Evolutionary conservation across 75 land plant species (phyloP), one percentile per base, ranked within the genome.

Genomic region (Larix kaempferi): DNA sequence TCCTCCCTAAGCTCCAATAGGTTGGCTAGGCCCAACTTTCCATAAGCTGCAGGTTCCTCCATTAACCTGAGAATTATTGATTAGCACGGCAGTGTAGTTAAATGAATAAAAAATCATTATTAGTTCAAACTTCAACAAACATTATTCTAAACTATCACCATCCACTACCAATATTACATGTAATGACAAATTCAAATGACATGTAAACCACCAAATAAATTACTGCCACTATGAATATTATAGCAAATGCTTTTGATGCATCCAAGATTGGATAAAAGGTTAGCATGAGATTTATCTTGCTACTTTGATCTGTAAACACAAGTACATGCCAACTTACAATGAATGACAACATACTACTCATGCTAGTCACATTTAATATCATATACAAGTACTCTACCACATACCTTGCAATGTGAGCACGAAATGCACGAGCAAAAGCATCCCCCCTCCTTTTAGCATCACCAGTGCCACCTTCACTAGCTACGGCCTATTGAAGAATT

Each of bases 11-110:
- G 78, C 82, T 98, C 99, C 84, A 98, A 82, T 39, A 98, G 90
- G 81, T 92, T 95, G 56, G 98, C 99, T 64, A 98, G 84, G 55
- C 98, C 97, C 13, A 98, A 86, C 80, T 91, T 98, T 44, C 99
- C 99, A 91, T 98, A 98, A 33, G 99, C 99, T 75, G 98, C 94
- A n/a, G 99, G 99, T 81, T 98, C 99, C 87, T 98, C 99, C 84
- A 88, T 88, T 86, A 98, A 88, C 80, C 99, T 98, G 76, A 26
- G 59, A 22, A 69, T 69, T 69, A 65, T 35, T 35, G 19, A 27
- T 65, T 33, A 65, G 33, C 21, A 62, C 25, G 2, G 17, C 17
- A 65, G 5, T 65, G 17, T 65, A 65, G 71, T 33, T 33, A 3
- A 65, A 65, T 62, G 19, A 33, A 33, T 65, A 29, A 65, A 33